Evolutionary conservation across 768 basidiomycete genomes (phyloP), one percentile per base, ranked within the genome.

Genomic region (Pleurotus citrinopileatus): DNA sequence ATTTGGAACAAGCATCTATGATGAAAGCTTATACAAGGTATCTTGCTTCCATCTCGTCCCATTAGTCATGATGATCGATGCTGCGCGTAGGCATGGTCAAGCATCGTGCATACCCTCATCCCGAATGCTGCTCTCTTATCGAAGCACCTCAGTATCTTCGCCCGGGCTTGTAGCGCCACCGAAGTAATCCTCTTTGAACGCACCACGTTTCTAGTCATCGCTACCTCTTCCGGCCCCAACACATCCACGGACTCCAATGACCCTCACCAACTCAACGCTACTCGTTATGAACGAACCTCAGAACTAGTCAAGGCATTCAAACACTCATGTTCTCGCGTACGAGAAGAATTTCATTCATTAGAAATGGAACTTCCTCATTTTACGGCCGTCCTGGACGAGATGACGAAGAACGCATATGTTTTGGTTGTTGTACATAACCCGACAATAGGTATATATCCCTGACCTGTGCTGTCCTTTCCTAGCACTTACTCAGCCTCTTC

Each of bases 251-350:
- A 65, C 53, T 62, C 64, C 22, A 67, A 72, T 27, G 70, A 72
- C 22, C 59, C 71, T 8, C 77, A 79, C 47, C 67, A 77, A 53
- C 74, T 92, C 54, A 77, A 84, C 53, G 71, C 86, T 4, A 88
- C 83, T 55, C 84, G 91, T 23, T 91, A 91, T 65, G 91, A 92
- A 67, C 85, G 90, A 38, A 91, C 91, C 17, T 91, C 89, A 8
- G 94, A 98, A 70, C 82, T 97, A 56, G 88, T 99, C 73, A 98
- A 98, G 72, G 86, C 87, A 2, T 98, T 98, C 77, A 94, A 96
- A 63, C 85, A 92, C 60, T 88, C 91, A 17, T 97, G 94, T 69
- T 82, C 89, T 54, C 91, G 86, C 40, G 77, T 91, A 27, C 83
- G 87, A 17, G 87, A 91, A 63, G 92, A 94, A 57, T 95, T 95